A percentile compares a stretch with the other conserved stretches of the same genome.
phyloP scores from a whole-genome alignment of 768 basidiomycete species.

The Dendrothele bispora region DNA sequence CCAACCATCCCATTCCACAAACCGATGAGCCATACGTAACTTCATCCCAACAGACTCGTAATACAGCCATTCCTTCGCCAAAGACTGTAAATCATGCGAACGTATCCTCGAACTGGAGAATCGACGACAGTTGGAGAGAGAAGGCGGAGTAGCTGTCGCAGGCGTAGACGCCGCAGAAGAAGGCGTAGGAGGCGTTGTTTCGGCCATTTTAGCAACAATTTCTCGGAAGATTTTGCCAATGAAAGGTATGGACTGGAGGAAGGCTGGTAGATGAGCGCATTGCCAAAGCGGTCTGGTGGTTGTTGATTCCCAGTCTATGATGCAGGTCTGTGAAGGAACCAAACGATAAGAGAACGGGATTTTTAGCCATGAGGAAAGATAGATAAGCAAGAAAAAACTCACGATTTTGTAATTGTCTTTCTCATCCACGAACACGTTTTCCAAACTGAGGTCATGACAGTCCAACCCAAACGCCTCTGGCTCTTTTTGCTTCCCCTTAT shows the following conservation, averaged over 20 bases:
- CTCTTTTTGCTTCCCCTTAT: conserved; percentile 13
- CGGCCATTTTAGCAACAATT: conserved; percentile 52
- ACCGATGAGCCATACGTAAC: conserved; percentile 76
- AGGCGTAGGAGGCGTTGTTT: conserved; percentile 12
- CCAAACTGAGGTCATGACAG: conserved; percentile 82
- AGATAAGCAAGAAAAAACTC: conserved; percentile 28
- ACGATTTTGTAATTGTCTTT: conserved; percentile 70
- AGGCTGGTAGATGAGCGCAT: conserved; percentile 78
- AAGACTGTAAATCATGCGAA: conserved; percentile 35
- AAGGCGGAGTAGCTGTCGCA: conserved; percentile 18
- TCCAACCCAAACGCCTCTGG: conserved; percentile 76
- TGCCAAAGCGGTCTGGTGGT: conserved; percentile 85
- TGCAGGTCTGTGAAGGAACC: conserved; percentile 59
- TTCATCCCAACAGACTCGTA: conserved; percentile 66
- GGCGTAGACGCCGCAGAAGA: conserved; percentile 2
- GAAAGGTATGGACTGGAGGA: conserved; percentile 77
- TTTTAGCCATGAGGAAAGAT: conserved; percentile 9
- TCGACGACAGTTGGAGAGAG: neutral
- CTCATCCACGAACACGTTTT: conserved; percentile 82
- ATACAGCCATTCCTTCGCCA: conserved; percentile 72
- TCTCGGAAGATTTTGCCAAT: conserved; percentile 70
- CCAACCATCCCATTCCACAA: conserved; percentile 90
- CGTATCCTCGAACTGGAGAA: conserved; percentile 14
- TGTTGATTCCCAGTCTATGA: conserved; percentile 93
- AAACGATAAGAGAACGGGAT: conserved; percentile 1